phyloP scores from a whole-genome alignment of 2,329 filamentous ascomycete genomes.

The Aureobasidium sp. region DNA sequence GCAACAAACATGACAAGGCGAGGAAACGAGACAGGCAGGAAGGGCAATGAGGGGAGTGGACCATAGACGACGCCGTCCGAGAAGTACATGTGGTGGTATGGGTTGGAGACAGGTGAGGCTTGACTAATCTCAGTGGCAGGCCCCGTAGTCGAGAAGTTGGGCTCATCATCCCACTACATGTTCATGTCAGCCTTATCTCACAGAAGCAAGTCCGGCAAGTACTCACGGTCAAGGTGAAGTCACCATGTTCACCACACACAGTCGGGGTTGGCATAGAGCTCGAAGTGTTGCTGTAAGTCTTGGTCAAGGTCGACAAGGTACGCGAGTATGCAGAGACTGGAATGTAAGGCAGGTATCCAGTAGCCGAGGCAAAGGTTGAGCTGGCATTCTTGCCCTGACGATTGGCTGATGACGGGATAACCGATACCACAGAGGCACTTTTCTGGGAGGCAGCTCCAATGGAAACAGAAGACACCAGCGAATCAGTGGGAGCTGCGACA shows the following conservation, averaged over 20 bases:
- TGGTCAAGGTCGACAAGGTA: constrained; percentile 4
- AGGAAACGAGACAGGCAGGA: constrained; percentile 39
- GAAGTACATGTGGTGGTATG: constrained; percentile 47
- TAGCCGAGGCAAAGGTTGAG: neutral
- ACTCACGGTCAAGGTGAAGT: constrained; percentile 32
- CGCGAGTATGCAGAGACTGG: neutral
- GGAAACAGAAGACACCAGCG: neutral
- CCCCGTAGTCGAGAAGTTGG: constrained; percentile 27
- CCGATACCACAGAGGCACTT: neutral
- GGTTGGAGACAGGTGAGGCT: constrained; percentile 38
- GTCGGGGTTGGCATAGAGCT: constrained; percentile 10
- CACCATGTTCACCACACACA: constrained; percentile 39
- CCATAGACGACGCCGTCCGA: constrained; percentile 45
- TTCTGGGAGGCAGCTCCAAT: neutral
- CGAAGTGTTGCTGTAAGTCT: constrained; percentile 8
- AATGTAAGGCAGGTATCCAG: neutral
- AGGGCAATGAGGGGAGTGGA: constrained; percentile 39
- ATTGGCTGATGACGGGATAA: neutral
- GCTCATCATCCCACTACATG: constrained; percentile 31
- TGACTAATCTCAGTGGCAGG: constrained; percentile 29
- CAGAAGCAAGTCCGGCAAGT: constrained; percentile 17
- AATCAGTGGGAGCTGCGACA: neutral
- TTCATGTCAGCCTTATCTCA: constrained; percentile 21
- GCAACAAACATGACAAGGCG: constrained; percentile 43
- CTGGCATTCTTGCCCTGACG: neutral